phyloP scores from a whole-genome alignment of 2,329 filamentous ascomycete species.

The Setomelanomma holmii region DNA sequence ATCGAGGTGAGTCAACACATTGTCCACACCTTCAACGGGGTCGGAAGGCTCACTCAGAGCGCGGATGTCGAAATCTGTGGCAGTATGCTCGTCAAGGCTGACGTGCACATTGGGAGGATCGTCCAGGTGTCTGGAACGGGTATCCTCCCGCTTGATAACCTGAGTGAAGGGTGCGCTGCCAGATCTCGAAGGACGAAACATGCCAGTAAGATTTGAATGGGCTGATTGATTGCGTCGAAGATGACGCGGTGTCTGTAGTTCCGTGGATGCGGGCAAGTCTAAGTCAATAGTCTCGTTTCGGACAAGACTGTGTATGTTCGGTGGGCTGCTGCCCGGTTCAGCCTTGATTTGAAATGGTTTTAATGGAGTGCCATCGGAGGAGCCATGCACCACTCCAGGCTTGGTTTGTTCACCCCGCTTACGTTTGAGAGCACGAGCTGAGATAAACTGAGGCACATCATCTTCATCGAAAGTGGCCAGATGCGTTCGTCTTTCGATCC shows the following conservation, averaged over 20 bases:
- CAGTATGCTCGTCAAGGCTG: neutral
- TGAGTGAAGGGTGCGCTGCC: slow-evolving; percentile 37
- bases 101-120: slow-evolving; percentile 1
- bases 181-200: slow-evolving; percentile 34
- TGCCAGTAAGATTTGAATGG: slow-evolving; percentile 18
- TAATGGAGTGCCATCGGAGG: slow-evolving; percentile 37
- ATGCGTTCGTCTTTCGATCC: slow-evolving; percentile 11
- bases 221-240: slow-evolving; percentile 9
- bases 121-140: neutral
- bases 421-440: slow-evolving; percentile 52
- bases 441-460: slow-evolving; percentile 52
- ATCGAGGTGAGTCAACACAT: slow-evolving; percentile 32
- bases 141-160: slow-evolving; percentile 21
- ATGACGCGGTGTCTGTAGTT: slow-evolving; percentile 42
- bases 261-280: slow-evolving; percentile 44
- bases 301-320: slow-evolving; percentile 21
- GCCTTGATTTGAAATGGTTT: slow-evolving; percentile 50
- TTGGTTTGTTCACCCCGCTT: slow-evolving; percentile 38
- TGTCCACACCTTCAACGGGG: slow-evolving; percentile 1
- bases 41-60: slow-evolving; percentile 29
- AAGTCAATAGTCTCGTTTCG: slow-evolving; percentile 55
- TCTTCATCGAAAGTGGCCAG: slow-evolving; percentile 37
- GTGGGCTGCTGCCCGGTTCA: slow-evolving; percentile 47
- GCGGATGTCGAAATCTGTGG: slow-evolving; percentile 18
- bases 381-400: slow-evolving; percentile 25